Conservation (phyloP, 2,329 filamentous ascomycete genomes). For the Xenoacremonium recifei region DNA sequence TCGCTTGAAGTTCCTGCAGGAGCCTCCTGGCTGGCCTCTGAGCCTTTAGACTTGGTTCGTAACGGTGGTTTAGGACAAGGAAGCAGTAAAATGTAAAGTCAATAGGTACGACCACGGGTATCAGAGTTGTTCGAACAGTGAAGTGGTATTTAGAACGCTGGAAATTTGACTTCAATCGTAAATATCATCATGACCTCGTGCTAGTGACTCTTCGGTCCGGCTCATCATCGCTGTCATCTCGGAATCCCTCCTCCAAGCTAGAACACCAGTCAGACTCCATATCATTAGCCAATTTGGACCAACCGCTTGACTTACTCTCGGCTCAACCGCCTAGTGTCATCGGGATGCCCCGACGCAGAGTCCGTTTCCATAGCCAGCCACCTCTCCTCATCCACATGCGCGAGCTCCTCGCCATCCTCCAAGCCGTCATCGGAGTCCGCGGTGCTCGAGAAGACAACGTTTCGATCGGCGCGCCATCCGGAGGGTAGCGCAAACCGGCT, state of each 20-base stretch:
- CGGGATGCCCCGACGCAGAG: conserved; percentile 35
- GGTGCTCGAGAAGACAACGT: conserved; percentile 41
- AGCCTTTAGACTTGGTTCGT: no score
- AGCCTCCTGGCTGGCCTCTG: no score
- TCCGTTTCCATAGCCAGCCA: conserved; percentile 39
- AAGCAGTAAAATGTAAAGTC: no score
- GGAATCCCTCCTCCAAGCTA: conserved; percentile 58
- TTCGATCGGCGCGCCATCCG: conserved; percentile 45
- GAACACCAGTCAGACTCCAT: no score
- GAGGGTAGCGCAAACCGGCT: conserved; percentile 37
- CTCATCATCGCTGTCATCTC: conserved; percentile 46
- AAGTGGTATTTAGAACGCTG: no score
- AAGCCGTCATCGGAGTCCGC: conserved; percentile 47
- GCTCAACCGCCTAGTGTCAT: conserved; percentile 64
- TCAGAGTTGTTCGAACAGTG: no score
- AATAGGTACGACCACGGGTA: no score
- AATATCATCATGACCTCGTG: conserved; percentile 18
- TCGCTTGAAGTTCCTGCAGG: no score
- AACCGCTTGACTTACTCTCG: conserved; percentile 67
- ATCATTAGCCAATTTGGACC: not conserved
- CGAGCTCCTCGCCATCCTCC: conserved; percentile 68
- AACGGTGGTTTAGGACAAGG: no score
- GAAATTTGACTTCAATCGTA: no score
- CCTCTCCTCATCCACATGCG: conserved; percentile 54
- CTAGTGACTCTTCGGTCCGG: conserved; percentile 21